Percentiles rank a stretch among this genome's conserved stretches.
Evolutionary conservation across 352 stramenopile genomes (phyloP).

Genomic region (Phytophthora hybrid): DNA sequence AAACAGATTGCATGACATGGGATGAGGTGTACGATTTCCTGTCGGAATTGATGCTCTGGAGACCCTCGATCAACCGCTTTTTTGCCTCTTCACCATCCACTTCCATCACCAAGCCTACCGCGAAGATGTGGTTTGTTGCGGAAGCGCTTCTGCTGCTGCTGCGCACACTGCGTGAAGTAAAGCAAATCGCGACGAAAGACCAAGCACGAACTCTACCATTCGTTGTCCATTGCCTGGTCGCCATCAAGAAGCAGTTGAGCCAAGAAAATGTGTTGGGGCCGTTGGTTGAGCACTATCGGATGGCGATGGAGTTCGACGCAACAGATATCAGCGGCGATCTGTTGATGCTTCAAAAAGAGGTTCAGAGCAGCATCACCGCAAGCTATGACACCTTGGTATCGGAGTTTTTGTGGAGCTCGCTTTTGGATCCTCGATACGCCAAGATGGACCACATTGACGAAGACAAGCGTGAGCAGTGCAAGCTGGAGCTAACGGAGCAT

Average conservation of each 20-base stretch:
- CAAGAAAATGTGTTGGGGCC: constrained; percentile 5
- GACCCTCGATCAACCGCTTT: constrained; percentile 29
- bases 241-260: constrained; percentile 10
- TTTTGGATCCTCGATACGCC: constrained; percentile 56
- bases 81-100: constrained; percentile 9
- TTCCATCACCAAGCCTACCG: constrained; percentile 11
- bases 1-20: constrained; percentile 28
- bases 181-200: constrained; percentile 46
- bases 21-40: constrained; percentile 37
- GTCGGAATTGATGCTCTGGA: constrained; percentile 27
- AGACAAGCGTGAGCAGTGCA: constrained; percentile 39
- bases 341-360: constrained; percentile 5
- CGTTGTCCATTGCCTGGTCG: constrained; percentile 10
- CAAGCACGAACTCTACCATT: constrained; percentile 16
- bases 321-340: constrained; percentile 16
- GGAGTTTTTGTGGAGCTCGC: constrained; percentile 49
- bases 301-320: constrained; percentile 17
- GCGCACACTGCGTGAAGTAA: constrained; percentile 52
- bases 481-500: constrained; percentile 2
- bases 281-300: constrained; percentile 13
- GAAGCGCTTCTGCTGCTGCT: constrained; percentile 55
- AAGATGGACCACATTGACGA: constrained; percentile 54
- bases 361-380: constrained; percentile 16
- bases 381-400: constrained; percentile 27
- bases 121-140: constrained; percentile 42